Evolutionary conservation across 202 grass and related monocot species (phyloP), one percentile per base, ranked within the genome.

Genomic region (Bolboschoenoplectus hybrid): DNA sequence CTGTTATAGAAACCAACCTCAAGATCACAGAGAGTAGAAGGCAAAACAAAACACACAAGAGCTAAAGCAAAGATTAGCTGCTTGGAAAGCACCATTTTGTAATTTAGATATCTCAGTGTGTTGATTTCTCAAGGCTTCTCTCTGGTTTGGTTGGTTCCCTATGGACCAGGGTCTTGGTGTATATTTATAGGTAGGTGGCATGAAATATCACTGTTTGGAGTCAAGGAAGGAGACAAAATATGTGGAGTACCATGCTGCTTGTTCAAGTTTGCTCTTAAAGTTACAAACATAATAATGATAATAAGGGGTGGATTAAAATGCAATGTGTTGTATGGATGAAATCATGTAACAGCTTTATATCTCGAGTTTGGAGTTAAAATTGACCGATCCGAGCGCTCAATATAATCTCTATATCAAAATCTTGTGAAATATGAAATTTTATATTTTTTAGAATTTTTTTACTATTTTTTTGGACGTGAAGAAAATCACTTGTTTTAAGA

Each of bases 1-100:
- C 67, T 86, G 39, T 91, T 85, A 85, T 95, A 95, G 93, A 95
- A 95, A 35, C 93, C 93, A 63, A 92, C 82, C 80, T 89, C 67
- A 17, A 92, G 87, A 85, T 92, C 90, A 52, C 84, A 83, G 1
- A 13, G 74, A 61, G 49, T 77, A 53, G 81, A 68, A n/a, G 63
- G 44, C 47, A 84, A 55, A 70, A 84, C 26, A 47, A n/a, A 39
- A 51, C 13, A 52, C 6, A 84, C 12, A 68, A 70, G 39, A 52
- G 36, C 11, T 35, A 84, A 84, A 70, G 13, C 36, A 3, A 71
- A 56, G 41, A 84, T 56, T 3, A 68, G 43, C 63, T 84, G 2
- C 3, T 67, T 84, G 55, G 36, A 12, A 70, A 52, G 81, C 64
- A 56, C 17, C 62, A 84, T 84, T 70, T 84, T 84, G 81, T 40